These are phyloP conservation scores for Marchantia polymorpha DNA, from an alignment of 225 moss, liverwort and hornwort species.

Conservation along the genomic window DNA sequence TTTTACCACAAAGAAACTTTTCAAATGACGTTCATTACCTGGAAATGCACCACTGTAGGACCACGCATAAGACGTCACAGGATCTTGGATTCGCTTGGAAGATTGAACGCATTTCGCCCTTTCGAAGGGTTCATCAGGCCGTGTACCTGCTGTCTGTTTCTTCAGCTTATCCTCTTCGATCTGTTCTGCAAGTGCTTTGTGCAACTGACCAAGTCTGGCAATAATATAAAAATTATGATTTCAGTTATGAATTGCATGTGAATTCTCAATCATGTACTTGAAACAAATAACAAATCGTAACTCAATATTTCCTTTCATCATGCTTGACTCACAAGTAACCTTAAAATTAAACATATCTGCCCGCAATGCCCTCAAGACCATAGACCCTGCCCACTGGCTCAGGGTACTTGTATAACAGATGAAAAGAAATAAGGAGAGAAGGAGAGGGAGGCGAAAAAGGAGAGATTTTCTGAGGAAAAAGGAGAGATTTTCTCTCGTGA, in stretches of 20 bases:
- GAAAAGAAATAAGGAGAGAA: too few relatives aligned
- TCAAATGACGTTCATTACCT: conserved; percentile 13
- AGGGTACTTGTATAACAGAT: too few relatives aligned
- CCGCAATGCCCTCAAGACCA: too few relatives aligned
- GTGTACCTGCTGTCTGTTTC: neutral
- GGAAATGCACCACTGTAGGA: conserved; percentile 29
- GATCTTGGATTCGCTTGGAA: conserved; percentile 21
- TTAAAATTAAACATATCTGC: too few relatives aligned
- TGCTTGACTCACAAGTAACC: too few relatives aligned
- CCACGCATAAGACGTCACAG: conserved; percentile 33
- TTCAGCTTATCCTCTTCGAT: conserved; percentile 7
- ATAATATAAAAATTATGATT: neutral
- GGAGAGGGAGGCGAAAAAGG: too few relatives aligned
- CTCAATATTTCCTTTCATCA: too few relatives aligned
- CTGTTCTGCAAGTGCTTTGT: conserved; percentile 30
- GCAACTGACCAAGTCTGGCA: conserved; percentile 38
- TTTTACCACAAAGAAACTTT: too few relatives aligned
- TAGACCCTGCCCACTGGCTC: too few relatives aligned
- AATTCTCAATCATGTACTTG: neutral
- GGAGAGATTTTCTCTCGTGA: too few relatives aligned
- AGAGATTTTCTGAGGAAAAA: neutral
- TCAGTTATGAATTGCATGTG: neutral
- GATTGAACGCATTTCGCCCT: neutral
- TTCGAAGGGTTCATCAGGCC: neutral
- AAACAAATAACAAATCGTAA: too few relatives aligned